These are phyloP conservation scores for Poa pratensis DNA, from an alignment of 176 grass and related monocot genomes.

Conservation along the genomic window DNA sequence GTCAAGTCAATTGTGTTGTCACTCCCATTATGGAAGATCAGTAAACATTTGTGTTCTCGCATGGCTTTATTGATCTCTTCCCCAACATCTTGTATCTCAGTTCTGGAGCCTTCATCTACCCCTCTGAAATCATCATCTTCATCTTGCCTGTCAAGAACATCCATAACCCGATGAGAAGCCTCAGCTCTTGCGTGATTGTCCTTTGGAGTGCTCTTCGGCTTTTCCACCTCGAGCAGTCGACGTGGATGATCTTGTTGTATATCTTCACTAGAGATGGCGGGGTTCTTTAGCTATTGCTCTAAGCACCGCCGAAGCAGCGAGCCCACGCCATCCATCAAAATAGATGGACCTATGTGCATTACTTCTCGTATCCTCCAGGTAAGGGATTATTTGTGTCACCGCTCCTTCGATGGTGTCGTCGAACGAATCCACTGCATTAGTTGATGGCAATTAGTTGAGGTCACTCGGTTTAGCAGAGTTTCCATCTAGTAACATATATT, in stretches of 20 bases:
- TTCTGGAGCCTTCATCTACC: background rate
- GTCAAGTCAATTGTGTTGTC: rapidly evolving
- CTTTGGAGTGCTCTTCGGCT: background rate
- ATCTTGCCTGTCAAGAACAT: background rate
- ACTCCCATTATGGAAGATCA: background rate
- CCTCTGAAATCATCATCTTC: background rate
- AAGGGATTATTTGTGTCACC: rapidly evolving
- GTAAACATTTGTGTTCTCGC: rapidly evolving
- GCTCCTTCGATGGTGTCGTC: background rate
- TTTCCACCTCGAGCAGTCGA: background rate
- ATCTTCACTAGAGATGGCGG: too few species aligned
- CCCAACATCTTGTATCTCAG: rapidly evolving
- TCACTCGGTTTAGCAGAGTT: background rate
- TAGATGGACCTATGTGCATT: background rate
- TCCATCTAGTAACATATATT: too few species aligned
- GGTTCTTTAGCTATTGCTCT: background rate
- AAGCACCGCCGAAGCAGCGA: background rate
- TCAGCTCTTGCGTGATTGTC: background rate
- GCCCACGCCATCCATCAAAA: background rate
- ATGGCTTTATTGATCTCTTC: background rate
- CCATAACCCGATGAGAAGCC: background rate
- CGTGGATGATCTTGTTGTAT: background rate
- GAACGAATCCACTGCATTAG: background rate
- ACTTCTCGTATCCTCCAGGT: background rate
- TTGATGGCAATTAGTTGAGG: background rate